A percentile compares a stretch with the other conserved stretches of the same genome.
Conservation (phyloP, 2,329 filamentous ascomycete species). For the Tolypocladium endophyticum region DNA sequence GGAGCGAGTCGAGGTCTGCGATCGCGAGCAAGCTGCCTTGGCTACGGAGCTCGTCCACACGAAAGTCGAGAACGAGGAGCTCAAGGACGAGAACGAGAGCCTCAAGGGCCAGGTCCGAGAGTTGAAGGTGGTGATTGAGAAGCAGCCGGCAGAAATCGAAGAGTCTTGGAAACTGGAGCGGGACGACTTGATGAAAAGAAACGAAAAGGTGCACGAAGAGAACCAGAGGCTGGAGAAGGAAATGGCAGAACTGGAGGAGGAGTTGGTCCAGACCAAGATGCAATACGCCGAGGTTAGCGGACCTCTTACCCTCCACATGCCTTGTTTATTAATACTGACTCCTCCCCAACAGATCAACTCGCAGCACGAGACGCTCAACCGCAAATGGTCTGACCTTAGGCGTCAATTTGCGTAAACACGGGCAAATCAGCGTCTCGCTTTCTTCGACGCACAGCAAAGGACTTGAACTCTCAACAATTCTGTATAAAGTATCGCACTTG, state of each 20-base stretch:
- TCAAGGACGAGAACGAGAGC: constrained; percentile 83
- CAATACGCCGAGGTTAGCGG: constrained; percentile 78
- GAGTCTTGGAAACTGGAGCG: constrained; percentile 72
- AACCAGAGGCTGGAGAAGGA: constrained; percentile 83
- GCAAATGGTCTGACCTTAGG: constrained; percentile 69
- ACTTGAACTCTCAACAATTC: constrained; percentile 4
- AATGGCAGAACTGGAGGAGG: constrained; percentile 82
- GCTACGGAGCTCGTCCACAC: constrained; percentile 85
- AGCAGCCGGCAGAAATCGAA: constrained; percentile 83
- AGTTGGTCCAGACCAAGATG: constrained; percentile 90
- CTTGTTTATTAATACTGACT: constrained; percentile 7
- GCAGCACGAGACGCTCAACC: constrained; percentile 59
- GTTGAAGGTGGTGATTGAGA: constrained; percentile 76
- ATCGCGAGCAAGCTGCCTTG: constrained; percentile 81
- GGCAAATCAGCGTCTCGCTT: neutral
- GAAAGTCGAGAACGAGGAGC: constrained; percentile 86
- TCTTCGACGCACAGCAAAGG: neutral
- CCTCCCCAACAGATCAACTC: constrained; percentile 49
- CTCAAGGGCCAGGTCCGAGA: constrained; percentile 77
- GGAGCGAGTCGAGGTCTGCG: constrained; percentile 76
- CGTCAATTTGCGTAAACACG: constrained; percentile 38
- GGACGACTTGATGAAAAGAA: constrained; percentile 84
- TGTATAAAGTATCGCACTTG: constrained; percentile 11
- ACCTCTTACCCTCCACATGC: neutral
- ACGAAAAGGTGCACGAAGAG: constrained; percentile 87